Conservation (phyloP, 495 filamentous ascomycete species). For the Ramalina intermedia region DNA sequence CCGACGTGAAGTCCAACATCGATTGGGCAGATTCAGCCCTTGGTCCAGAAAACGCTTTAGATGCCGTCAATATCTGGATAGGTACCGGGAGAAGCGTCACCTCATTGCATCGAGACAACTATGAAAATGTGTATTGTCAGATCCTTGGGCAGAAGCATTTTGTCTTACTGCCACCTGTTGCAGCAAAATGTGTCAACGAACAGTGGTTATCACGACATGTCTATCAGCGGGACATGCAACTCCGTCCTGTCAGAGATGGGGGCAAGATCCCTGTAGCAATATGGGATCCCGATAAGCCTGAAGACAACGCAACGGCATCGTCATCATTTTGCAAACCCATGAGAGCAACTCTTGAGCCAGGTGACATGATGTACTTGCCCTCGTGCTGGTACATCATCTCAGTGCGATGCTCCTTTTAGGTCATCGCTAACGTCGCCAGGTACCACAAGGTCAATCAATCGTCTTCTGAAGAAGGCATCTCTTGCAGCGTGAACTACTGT, state of each 20-base stretch:
- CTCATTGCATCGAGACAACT: conserved; percentile 61
- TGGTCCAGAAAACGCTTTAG: conserved; percentile 19
- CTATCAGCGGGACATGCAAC: conserved; percentile 27
- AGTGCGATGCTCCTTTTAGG: neutral
- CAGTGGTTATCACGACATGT: conserved; percentile 30
- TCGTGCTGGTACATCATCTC: conserved; percentile 45
- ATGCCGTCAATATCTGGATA: conserved; percentile 71
- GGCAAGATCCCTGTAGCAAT: conserved; percentile 42
- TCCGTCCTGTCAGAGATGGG: conserved; percentile 16
- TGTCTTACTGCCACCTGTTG: conserved; percentile 50
- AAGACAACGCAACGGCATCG: conserved; percentile 31
- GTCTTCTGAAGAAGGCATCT: conserved; percentile 46
- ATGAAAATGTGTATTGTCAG: conserved; percentile 71
- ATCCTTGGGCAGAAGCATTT: conserved; percentile 56
- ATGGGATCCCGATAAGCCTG: conserved; percentile 54
- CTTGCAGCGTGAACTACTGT: conserved; percentile 70
- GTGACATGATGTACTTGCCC: conserved; percentile 71
- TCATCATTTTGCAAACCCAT: conserved; percentile 39
- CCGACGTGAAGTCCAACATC: conserved; percentile 39
- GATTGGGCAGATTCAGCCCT: conserved; percentile 55
- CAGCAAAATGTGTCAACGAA: conserved; percentile 49
- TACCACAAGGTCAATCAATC: conserved; percentile 61
- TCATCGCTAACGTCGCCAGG: conserved; percentile 16
- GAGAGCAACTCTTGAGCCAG: conserved; percentile 45
- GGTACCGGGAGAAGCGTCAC: conserved; percentile 51